Evolutionary conservation across 352 stramenopile species (phyloP).

Genomic region (Paralagenidium karlingii): DNA sequence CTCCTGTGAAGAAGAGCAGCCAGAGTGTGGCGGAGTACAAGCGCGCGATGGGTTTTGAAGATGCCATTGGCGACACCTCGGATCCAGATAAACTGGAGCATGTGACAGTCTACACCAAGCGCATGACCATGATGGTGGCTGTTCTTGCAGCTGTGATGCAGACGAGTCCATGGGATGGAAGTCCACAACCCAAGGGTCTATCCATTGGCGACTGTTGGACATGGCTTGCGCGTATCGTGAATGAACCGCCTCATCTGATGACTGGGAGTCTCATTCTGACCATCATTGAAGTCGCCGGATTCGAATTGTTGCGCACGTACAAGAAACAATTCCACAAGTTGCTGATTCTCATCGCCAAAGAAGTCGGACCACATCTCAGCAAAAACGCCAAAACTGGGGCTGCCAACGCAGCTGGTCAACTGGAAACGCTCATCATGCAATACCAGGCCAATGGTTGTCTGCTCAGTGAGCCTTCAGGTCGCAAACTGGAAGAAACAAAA

Average conservation of each 20-base stretch:
- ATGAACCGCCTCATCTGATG: slow-evolving; percentile 59
- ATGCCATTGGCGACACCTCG: slow-evolving; percentile 38
- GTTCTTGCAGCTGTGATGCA: slow-evolving; percentile 62
- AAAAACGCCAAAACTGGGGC: slow-evolving; percentile 64
- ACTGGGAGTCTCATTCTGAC: slow-evolving; percentile 52
- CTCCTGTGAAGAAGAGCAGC: slow-evolving; percentile 28
- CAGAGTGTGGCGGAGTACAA: slow-evolving; percentile 57
- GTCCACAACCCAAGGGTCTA: slow-evolving; percentile 32
- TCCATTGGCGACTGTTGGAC: slow-evolving; percentile 54
- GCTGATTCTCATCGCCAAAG: slow-evolving; percentile 43
- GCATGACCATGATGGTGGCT: slow-evolving; percentile 66
- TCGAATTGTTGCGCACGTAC: slow-evolving; percentile 46
- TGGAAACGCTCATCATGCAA: slow-evolving; percentile 59
- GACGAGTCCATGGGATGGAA: slow-evolving; percentile 42
- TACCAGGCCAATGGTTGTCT: slow-evolving; percentile 48
- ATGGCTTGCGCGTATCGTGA: slow-evolving; percentile 55
- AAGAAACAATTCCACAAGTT: slow-evolving; percentile 73
- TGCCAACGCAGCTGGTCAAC: slow-evolving; percentile 54
- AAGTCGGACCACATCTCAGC: slow-evolving; percentile 49
- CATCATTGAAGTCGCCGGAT: slow-evolving; percentile 67
- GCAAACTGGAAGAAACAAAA: slow-evolving; percentile 61
- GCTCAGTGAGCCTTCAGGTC: slow-evolving; percentile 37
- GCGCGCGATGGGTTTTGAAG: slow-evolving; percentile 45
- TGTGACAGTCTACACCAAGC: slow-evolving; percentile 62
- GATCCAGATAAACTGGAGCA: slow-evolving; percentile 52